A percentile compares a stretch with the other conserved stretches of the same genome.
These are phyloP conservation scores for Claviceps fusiformis DNA, from an alignment of 2,329 filamentous ascomycete genomes.

Conservation along the genomic window DNA sequence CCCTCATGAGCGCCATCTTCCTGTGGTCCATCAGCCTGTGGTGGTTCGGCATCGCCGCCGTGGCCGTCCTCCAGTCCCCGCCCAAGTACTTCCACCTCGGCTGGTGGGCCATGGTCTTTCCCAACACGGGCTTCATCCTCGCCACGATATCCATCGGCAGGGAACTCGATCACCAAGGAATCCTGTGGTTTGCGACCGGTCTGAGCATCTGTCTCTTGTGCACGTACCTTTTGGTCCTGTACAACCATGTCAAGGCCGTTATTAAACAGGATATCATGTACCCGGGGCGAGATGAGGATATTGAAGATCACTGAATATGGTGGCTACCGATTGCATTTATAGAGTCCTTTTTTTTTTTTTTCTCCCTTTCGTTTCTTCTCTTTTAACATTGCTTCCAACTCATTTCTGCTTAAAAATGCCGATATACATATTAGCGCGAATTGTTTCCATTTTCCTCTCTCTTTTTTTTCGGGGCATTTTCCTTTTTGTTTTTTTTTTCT, in stretches of 20 bases:
- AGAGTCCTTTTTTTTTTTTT: too few relatives aligned
- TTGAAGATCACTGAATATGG: slow-evolving; percentile 23
- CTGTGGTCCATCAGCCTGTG: slow-evolving; percentile 51
- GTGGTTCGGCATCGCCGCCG: slow-evolving; percentile 35
- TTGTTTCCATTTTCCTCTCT: neutral
- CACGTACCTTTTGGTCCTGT: slow-evolving; percentile 30
- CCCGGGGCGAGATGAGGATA: slow-evolving; percentile 39
- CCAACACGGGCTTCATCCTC: slow-evolving; percentile 46
- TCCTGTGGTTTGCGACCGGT: slow-evolving; percentile 34
- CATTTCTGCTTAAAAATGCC: too few relatives aligned
- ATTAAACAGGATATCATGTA: slow-evolving; percentile 41
- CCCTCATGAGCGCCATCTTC: slow-evolving; percentile 37
- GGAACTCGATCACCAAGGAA: slow-evolving; percentile 28
- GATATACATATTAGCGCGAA: neutral
- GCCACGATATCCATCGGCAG: slow-evolving; percentile 41
- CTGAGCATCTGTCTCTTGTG: slow-evolving; percentile 33
- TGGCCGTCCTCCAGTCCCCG: slow-evolving; percentile 22
- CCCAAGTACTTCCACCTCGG: slow-evolving; percentile 43
- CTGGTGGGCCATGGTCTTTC: slow-evolving; percentile 53
- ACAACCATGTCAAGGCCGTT: slow-evolving; percentile 30
- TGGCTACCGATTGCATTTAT: neutral
- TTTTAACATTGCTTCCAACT: neutral
- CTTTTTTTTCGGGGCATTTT: neutral
- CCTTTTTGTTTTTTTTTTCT: neutral
- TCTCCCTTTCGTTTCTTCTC: neutral